Evolutionary conservation across 116 monocot genomes (phyloP).

Genomic region (Dioscorea cayenensis): DNA sequence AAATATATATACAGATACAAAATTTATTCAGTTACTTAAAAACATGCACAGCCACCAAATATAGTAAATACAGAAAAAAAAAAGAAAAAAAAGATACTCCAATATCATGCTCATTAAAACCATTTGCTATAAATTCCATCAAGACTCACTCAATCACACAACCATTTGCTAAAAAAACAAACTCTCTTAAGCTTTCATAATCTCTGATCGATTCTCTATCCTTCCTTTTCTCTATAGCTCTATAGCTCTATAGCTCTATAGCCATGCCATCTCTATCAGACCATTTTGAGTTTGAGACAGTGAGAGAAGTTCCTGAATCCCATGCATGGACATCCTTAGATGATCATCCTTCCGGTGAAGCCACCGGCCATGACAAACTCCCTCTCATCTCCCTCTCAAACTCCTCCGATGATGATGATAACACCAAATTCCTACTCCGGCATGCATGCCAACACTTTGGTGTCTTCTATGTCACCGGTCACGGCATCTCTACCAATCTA

Average conservation of each 20-base stretch:
- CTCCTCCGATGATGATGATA: conserved; percentile 2
- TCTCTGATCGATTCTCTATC: not conserved
- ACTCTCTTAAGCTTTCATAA: not conserved
- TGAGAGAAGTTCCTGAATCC: conserved; percentile 43
- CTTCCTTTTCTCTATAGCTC: not conserved
- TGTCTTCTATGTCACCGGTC: conserved; percentile 48
- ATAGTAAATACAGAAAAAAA: too few relatives aligned
- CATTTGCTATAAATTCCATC: not conserved
- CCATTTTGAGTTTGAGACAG: conserved; percentile 36
- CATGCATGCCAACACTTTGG: conserved; percentile 51
- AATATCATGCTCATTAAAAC: too few relatives aligned
- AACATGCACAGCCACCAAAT: too few relatives aligned
- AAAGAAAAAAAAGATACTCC: too few relatives aligned
- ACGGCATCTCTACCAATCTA: conserved; percentile 32
- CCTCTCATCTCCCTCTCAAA: conserved; percentile 43
- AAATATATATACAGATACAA: too few relatives aligned
- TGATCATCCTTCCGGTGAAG: conserved; percentile 20
- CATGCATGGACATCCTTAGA: conserved; percentile 36
- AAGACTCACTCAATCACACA: not conserved
- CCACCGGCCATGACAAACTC: conserved; percentile 23
- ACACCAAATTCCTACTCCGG: conserved; percentile 19
- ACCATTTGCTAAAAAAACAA: not conserved
- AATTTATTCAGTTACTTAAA: too few relatives aligned
- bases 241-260: too few relatives aligned
- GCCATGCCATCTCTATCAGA: conserved; percentile 3